Evolutionary conservation across 306 rosid species (phyloP).

Genomic region (Parietaria judaica): DNA sequence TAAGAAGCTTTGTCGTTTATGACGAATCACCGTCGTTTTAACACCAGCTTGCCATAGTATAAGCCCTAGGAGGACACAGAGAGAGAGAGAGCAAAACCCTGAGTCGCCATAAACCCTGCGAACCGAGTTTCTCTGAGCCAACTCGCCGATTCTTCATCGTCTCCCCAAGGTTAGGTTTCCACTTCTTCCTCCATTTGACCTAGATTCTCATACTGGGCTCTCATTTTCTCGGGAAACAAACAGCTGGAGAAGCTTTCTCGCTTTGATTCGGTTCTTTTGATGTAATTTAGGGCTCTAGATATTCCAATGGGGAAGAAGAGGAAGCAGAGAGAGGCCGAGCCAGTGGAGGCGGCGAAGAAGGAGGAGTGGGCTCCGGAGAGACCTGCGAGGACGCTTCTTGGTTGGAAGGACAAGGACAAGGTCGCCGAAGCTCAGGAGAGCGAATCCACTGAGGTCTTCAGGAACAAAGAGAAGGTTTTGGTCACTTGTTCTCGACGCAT

Average conservation of each 20-base stretch:
- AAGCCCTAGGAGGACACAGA: not conserved
- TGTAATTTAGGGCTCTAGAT: not conserved
- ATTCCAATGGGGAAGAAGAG: constrained; percentile 74
- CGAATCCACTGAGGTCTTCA: constrained; percentile 33
- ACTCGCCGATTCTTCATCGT: constrained; percentile 1
- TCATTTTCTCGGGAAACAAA: not conserved
- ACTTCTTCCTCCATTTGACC: not conserved
- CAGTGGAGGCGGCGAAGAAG: constrained; percentile 27
- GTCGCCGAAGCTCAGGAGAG: constrained; percentile 12
- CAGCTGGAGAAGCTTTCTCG: not conserved
- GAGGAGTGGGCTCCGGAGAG: constrained; percentile 65
- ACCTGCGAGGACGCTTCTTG: constrained; percentile 63
- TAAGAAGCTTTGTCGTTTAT: too few relatives aligned
- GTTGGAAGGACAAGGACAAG: constrained; percentile 60
- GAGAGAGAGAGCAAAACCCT: not conserved
- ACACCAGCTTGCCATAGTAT: too few relatives aligned
- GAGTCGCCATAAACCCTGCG: not conserved
- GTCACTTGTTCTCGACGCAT: constrained; percentile 95
- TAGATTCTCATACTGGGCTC: not conserved
- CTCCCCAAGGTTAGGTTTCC: not conserved
- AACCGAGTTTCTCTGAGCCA: not conserved
- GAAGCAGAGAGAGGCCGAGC: constrained; percentile 51
- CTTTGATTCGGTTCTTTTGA: not conserved
- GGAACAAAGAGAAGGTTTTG: constrained; percentile 89
- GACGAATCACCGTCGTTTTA: too few relatives aligned